These are phyloP conservation scores for Dothideomycetes sp. DNA, from an alignment of 2,329 filamentous ascomycete genomes.

Conservation along the genomic window DNA sequence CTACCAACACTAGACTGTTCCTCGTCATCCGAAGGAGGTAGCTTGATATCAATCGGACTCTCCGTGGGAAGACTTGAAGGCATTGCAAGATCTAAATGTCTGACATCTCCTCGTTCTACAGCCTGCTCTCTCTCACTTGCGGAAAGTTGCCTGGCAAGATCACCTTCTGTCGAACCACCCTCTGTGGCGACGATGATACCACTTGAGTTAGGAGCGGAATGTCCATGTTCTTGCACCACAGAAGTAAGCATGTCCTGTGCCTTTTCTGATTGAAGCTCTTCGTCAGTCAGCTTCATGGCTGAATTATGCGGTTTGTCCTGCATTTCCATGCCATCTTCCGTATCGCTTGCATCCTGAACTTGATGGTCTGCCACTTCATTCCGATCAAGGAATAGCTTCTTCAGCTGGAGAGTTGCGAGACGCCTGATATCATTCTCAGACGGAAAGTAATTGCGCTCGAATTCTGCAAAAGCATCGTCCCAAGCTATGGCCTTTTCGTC, in stretches of 20 bases:
- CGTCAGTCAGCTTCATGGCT: conserved; percentile 26
- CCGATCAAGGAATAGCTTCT: conserved; percentile 85
- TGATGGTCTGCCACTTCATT: conserved; percentile 55
- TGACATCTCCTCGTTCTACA: conserved; percentile 42
- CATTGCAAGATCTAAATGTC: conserved; percentile 51
- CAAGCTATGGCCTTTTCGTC: conserved; percentile 88
- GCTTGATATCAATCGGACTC: not conserved
- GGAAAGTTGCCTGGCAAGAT: conserved; percentile 14
- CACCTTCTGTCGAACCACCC: conserved; percentile 6
- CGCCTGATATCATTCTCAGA: conserved; percentile 92
- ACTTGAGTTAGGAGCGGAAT: conserved; percentile 2
- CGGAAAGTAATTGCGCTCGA: conserved; percentile 85
- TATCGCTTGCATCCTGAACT: conserved; percentile 29
- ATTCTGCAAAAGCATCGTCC: conserved; percentile 82
- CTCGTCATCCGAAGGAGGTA: not conserved
- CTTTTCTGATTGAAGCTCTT: conserved; percentile 44
- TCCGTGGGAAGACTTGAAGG: conserved; percentile 18
- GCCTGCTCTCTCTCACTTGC: conserved; percentile 21
- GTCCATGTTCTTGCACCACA: conserved; percentile 51
- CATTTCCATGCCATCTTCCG: conserved; percentile 52
- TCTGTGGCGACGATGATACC: too few relatives aligned
- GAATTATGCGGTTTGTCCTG: conserved; percentile 18
- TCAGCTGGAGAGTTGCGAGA: conserved; percentile 81
- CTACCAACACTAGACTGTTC: not conserved
- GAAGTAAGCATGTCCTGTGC: conserved; percentile 53